A percentile compares a stretch with the other conserved stretches of the same genome.
Conservation (phyloP, 2,329 filamentous ascomycete species). For the Trichoderma guizhouense region DNA sequence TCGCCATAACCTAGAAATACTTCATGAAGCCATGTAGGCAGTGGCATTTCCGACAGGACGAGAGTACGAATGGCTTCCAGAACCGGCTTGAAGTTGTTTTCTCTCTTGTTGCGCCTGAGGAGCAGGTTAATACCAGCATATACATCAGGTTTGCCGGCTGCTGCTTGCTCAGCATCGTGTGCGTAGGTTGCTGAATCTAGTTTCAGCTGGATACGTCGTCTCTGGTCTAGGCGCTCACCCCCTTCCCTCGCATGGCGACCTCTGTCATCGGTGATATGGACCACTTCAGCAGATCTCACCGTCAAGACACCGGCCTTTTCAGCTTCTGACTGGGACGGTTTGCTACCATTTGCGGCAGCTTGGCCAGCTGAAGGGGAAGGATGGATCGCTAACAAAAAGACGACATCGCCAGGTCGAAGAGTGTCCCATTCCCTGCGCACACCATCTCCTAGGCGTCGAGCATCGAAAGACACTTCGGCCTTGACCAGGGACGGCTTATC, state of each 20-base stretch:
- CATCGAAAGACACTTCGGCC: conserved; percentile 81
- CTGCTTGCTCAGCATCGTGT: conserved; percentile 64
- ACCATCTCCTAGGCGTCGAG: conserved; percentile 72
- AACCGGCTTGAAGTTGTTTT: conserved; percentile 96
- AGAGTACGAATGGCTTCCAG: conserved; percentile 87
- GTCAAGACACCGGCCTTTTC: conserved; percentile 65
- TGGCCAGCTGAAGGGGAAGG: conserved; percentile 51
- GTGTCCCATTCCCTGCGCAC: conserved; percentile 87
- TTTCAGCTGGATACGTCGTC: conserved; percentile 72
- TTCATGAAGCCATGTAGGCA: conserved; percentile 91
- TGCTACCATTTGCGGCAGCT: conserved; percentile 49
- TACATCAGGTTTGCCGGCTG: conserved; percentile 68
- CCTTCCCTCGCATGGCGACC: conserved; percentile 67
- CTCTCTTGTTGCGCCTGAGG: conserved; percentile 75
- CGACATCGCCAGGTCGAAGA: conserved; percentile 78
- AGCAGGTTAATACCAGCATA: conserved; percentile 85
- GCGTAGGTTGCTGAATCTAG: conserved; percentile 78
- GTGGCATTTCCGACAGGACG: conserved; percentile 76
- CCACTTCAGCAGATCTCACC: conserved; percentile 78
- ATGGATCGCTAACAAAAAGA: conserved; percentile 80
- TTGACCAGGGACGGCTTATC: conserved; percentile 78
- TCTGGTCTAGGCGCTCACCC: conserved; percentile 59
- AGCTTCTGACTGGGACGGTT: conserved; percentile 39
- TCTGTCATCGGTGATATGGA: conserved; percentile 83
- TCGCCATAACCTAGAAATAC: conserved; percentile 98